Base-by-base conservation (phyloP, 768 basidiomycete species). In the Lepiota venenata region DNA sequence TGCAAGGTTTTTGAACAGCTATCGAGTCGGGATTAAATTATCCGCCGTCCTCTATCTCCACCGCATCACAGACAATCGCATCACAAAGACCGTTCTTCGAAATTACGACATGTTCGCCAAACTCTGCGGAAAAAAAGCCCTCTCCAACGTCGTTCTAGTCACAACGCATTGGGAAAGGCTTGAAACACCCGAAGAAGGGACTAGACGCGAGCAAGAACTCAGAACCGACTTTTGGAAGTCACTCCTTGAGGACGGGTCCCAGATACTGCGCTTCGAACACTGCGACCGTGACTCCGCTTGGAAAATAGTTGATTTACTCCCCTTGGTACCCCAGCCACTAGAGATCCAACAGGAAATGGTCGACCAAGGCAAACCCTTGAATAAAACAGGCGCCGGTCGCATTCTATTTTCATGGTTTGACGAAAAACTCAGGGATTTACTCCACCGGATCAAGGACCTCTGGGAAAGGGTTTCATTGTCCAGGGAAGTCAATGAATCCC, bases 311-410 rank as follows among this genome's bases (percentile, higher is more conserved):
- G 40, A 45, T 32, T 57, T 55, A 16, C 16, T 60, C 21, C 45
- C 40, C 18, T n/a, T 42, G 11, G 20, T 5, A 11, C 38, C 39
- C 6, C 45, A 32, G 14, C 39, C 55, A 11, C 40, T 61, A 3
- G 38, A 50, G 18, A 55, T 61, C 38, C 60, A 61, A 21, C 14
- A 42, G 21, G 60, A 61, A 22, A 58, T 61, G 51, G 60, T 58
- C 3, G 60, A 61, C 20, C 37, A 58, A 21, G 47, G 44, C 16
- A 55, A 47, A 46, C 22, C 46, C 2, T n/a, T 61, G 11, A 8
- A 42, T 1, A 50, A 58, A 25, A 61, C 60, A 14, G 44, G 43
- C 3, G 60, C 57, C 1, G 60, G 57, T 1, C 55, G 47, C n/a
- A 43, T 51, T 4, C 47, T 61, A 8, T 25, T 37, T 29, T 52